phyloP scores from a whole-genome alignment of 495 filamentous ascomycete species.

The Podospora pseudoanserina region DNA sequence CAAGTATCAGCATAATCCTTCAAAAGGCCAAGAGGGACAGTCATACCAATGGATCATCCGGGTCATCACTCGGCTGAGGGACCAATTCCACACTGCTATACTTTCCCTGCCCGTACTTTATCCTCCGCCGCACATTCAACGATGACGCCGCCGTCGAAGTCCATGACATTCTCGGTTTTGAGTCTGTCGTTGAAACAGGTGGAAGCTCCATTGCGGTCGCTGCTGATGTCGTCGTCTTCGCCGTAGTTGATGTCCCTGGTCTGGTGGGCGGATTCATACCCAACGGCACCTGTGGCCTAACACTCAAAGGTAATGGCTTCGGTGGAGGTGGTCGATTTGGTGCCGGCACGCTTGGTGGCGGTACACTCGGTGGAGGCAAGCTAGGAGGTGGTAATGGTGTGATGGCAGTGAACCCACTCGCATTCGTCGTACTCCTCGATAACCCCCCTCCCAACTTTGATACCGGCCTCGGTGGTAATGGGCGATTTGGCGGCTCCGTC shows the following conservation, averaged over 20 bases:
- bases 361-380: conserved; percentile 18
- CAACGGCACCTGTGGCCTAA: conserved; percentile 23
- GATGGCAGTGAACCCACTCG: background rate
- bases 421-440: conserved; percentile 14
- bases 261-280: conserved; percentile 29
- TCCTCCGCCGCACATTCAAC: conserved; percentile 32
- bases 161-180: conserved; percentile 30
- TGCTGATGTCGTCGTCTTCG: conserved; percentile 14
- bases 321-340: conserved; percentile 22
- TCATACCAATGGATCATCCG: conserved; percentile 47
- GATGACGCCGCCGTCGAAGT: conserved; percentile 23
- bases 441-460: conserved; percentile 12
- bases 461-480: conserved; percentile 28
- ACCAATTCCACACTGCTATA: conserved; percentile 43
- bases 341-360: conserved; percentile 18
- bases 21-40: background rate
- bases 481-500: conserved; percentile 30
- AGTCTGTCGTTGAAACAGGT: conserved; percentile 18
- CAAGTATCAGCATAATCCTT: background rate
- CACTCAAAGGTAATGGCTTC: conserved; percentile 19
- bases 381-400: conserved; percentile 9
- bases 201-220: conserved; percentile 10
- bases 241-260: conserved; percentile 27
- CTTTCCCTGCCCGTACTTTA: conserved; percentile 48
- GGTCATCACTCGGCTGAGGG: conserved; percentile 48